Conservation (phyloP, 345 rosid species). For the Rhizophora mangle region DNA sequence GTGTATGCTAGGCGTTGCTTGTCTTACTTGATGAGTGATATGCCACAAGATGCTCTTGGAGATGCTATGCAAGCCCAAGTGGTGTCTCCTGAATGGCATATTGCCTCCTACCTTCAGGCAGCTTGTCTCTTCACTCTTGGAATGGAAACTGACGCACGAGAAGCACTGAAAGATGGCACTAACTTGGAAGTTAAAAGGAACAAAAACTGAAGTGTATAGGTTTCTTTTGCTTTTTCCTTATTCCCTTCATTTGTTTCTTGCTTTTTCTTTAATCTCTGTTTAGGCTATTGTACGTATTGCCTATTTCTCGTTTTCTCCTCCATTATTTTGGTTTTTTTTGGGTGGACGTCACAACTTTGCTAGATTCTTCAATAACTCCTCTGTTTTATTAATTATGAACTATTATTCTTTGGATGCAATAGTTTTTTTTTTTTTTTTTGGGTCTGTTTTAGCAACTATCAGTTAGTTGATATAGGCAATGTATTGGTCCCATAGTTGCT, state of each 20-base stretch:
- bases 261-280: not conserved
- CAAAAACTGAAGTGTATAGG: conserved; percentile 54
- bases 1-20: conserved; percentile 81
- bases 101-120: conserved; percentile 82
- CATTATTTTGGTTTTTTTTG: not conserved
- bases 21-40: conserved; percentile 68
- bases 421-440: not conserved
- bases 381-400: conserved; percentile 8
- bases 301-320: not conserved
- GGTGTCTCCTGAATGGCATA: conserved; percentile 76
- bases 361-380: conserved; percentile 3
- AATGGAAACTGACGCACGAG: conserved; percentile 74
- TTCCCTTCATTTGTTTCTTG: not conserved
- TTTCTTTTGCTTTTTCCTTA: conserved; percentile 28
- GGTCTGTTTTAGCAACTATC: not conserved
- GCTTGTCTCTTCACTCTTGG: conserved; percentile 81
- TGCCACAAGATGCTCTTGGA: conserved; percentile 77
- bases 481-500: too few species aligned
- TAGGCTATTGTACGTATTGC: conserved; percentile 10
- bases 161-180: conserved; percentile 77
- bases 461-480: not conserved
- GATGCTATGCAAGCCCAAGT: conserved; percentile 91
- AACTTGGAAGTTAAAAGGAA: conserved; percentile 65
- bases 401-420: not conserved
- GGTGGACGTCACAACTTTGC: not conserved